Evolutionary conservation across 495 filamentous ascomycete genomes (phyloP).

Genomic region (Platismatia glauca): DNA sequence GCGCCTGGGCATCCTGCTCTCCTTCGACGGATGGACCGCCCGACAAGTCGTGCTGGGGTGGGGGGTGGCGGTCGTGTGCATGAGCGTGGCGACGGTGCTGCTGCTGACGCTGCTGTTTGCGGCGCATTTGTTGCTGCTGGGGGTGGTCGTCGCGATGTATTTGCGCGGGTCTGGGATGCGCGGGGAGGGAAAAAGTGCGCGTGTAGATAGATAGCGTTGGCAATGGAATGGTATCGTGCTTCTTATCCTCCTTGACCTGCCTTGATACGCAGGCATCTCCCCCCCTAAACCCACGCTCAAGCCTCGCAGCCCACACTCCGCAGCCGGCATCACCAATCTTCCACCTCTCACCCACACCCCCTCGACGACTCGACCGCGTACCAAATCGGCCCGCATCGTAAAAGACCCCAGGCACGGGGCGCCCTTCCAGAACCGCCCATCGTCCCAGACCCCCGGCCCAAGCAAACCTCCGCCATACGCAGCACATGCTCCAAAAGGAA

Average conservation of each 20-base stretch:
- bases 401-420: too few relatives aligned
- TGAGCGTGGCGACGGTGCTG: conserved; percentile 9
- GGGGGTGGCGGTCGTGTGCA: conserved; percentile 4
- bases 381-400: too few relatives aligned
- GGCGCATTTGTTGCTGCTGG: conserved; percentile 8
- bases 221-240: background rate
- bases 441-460: background rate
- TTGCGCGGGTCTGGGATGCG: background rate
- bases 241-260: background rate
- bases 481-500: background rate
- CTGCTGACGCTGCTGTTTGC: conserved; percentile 13
- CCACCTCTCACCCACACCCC: background rate
- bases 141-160: conserved; percentile 4
- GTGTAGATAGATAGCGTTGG: background rate
- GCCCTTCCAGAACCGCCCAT: background rate
- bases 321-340: too few relatives aligned
- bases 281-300: background rate
- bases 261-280: background rate
- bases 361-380: background rate
- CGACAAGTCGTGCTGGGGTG: conserved; percentile 3
- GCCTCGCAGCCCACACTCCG: too few relatives aligned
- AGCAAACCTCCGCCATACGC: background rate
- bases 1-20: background rate
- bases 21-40: conserved; percentile 3
- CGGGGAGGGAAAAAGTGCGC: background rate